phyloP scores from a whole-genome alignment of 2,329 filamentous ascomycete genomes.

The Talaromyces islandicus region DNA sequence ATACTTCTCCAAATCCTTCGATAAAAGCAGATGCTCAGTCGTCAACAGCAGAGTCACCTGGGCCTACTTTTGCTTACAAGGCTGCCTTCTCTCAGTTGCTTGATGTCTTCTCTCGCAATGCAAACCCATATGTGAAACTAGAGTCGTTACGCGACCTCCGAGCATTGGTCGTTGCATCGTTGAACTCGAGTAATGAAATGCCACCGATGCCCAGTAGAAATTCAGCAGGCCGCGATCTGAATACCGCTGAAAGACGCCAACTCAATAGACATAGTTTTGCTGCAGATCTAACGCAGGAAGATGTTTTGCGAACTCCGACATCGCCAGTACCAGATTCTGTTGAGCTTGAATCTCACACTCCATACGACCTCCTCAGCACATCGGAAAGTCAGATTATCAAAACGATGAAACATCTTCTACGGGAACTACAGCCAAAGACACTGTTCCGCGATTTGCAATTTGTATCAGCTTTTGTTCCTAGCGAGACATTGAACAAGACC shows the following conservation, averaged over 20 bases:
- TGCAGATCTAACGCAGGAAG: conserved; percentile 16
- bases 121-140: conserved; percentile 81
- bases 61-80: conserved; percentile 63
- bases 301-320: conserved; percentile 16
- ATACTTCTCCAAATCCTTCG: background rate
- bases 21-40: conserved; percentile 20
- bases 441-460: conserved; percentile 76
- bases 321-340: conserved; percentile 24
- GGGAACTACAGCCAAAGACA: conserved; percentile 67
- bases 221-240: background rate
- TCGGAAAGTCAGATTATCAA: conserved; percentile 59
- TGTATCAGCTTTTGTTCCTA: conserved; percentile 57
- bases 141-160: conserved; percentile 77
- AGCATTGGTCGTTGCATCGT: conserved; percentile 69
- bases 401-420: conserved; percentile 62
- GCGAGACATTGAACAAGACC: conserved; percentile 52
- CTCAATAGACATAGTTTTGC: conserved; percentile 28
- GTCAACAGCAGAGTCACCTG: background rate
- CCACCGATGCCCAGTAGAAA: conserved; percentile 8
- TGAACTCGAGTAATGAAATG: conserved; percentile 51
- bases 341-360: conserved; percentile 28
- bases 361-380: conserved; percentile 44
- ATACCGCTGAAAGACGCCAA: conserved; percentile 13
- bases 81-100: conserved; percentile 74
- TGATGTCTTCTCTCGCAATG: conserved; percentile 80